These are phyloP conservation scores for Pleurotus pulmonarius DNA, from an alignment of 768 basidiomycete species.

Conservation along the genomic window DNA sequence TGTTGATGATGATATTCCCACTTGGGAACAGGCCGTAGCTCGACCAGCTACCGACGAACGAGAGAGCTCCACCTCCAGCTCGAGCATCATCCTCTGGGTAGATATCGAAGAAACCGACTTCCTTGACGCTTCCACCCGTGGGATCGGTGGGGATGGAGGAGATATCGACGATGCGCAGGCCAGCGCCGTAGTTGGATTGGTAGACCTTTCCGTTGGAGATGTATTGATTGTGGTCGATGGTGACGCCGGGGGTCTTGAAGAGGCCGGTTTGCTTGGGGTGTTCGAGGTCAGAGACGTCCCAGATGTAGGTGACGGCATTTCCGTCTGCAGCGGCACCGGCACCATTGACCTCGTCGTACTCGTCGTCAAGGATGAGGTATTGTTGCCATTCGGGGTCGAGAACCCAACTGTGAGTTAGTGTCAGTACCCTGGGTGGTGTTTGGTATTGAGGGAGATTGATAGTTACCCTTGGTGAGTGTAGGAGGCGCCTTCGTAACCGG, in stretches of 20 bases:
- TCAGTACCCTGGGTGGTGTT: no score
- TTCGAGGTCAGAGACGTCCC: conserved; percentile 24
- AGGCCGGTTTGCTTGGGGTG: conserved; percentile 22
- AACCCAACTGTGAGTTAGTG: conserved; percentile 10
- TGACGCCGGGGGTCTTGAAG: conserved; percentile 20
- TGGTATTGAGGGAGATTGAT: no score
- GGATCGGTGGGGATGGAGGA: conserved; percentile 23
- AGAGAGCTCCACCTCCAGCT: conserved; percentile 6
- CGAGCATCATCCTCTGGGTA: conserved; percentile 5
- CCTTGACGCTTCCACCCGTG: conserved; percentile 17
- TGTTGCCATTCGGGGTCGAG: conserved; percentile 21
- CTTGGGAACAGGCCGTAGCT: conserved; percentile 13
- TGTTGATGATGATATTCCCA: conserved; percentile 14
- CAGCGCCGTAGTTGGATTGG: conserved; percentile 26
- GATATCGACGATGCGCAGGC: conserved; percentile 24
- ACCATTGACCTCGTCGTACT: conserved; percentile 19
- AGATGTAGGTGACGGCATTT: conserved; percentile 24
- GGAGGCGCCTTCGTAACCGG: conserved; percentile 24
- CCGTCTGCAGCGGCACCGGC: conserved; percentile 18
- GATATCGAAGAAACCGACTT: conserved; percentile 1
- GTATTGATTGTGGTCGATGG: conserved; percentile 27
- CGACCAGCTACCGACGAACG: conserved; percentile 13
- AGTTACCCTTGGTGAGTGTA: conserved; percentile 29
- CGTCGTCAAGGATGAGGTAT: conserved; percentile 26
- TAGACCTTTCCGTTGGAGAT: conserved; percentile 22